Conservation (phyloP, 768 basidiomycete species). For the Scleroderma bovista region DNA sequence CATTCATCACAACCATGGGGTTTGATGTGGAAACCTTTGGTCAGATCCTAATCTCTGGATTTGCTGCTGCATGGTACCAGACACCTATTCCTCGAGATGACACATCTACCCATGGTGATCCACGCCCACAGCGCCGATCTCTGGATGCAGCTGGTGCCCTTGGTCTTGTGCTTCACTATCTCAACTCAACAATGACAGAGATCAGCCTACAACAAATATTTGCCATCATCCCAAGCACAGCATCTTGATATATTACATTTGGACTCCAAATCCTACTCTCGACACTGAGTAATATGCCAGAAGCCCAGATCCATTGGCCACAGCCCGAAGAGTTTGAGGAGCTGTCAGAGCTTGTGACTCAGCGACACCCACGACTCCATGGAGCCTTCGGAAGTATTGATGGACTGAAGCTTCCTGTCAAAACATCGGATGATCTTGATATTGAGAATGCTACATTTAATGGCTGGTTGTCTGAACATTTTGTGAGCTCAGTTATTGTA, state of each 20-base stretch:
- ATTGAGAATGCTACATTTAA: conserved; percentile 45
- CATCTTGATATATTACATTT: conserved; percentile 33
- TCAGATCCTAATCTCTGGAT: conserved; percentile 29
- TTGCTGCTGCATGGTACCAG: conserved; percentile 18
- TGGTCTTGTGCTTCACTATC: conserved; percentile 36
- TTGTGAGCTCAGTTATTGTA: conserved; percentile 33
- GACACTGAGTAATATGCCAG: conserved; percentile 23
- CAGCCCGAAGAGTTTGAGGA: conserved; percentile 21
- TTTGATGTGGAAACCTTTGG: conserved; percentile 35
- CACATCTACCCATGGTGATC: conserved; percentile 10
- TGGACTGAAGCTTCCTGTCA: conserved; percentile 34
- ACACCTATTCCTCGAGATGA: conserved; percentile 30
- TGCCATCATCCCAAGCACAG: conserved; percentile 34
- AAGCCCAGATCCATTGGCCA: conserved; percentile 28
- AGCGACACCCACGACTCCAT: conserved; percentile 24
- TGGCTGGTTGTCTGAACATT: conserved; percentile 39
- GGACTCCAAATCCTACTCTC: conserved; percentile 26
- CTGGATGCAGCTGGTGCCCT: conserved; percentile 32
- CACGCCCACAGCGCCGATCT: conserved; percentile 25
- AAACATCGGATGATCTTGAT: conserved; percentile 33
- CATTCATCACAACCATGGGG: conserved; percentile 43
- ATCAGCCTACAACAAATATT: conserved; percentile 38
- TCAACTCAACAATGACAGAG: conserved; percentile 35
- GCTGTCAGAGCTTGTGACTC: conserved; percentile 23
- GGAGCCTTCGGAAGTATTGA: conserved; percentile 40